Evolutionary conservation across 495 filamentous ascomycete species (phyloP).

Genomic region (Talaromyces borbonicus): DNA sequence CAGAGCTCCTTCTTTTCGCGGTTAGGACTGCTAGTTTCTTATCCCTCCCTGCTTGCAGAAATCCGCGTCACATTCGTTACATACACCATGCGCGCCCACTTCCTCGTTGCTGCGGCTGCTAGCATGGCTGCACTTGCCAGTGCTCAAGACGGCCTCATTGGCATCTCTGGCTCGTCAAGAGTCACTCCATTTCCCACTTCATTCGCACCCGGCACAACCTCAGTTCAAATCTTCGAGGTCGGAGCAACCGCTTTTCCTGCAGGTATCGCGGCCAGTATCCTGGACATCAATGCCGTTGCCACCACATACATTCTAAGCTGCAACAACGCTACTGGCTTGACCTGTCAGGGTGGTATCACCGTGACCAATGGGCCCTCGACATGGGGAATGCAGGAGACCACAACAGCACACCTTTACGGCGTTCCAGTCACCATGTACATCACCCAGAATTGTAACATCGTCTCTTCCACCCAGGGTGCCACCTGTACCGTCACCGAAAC

Average conservation of each 20-base stretch:
- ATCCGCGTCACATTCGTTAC: no score
- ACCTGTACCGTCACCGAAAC: not conserved
- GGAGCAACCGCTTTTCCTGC: not conserved
- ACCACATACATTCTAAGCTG: not conserved
- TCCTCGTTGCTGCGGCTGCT: not conserved
- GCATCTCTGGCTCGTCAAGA: not conserved
- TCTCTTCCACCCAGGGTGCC: not conserved
- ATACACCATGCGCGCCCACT: not conserved
- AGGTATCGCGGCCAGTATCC: not conserved
- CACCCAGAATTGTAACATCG: not conserved
- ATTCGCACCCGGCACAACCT: not conserved
- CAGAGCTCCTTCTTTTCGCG: no score
- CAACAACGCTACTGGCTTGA: not conserved
- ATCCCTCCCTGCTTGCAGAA: no score
- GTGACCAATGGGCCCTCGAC: not conserved
- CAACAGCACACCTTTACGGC: not conserved
- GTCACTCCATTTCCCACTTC: not conserved
- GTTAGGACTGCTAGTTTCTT: no score
- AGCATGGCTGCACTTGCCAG: not conserved
- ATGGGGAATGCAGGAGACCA: not conserved
- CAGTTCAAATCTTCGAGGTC: not conserved
- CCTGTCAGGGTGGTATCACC: not conserved
- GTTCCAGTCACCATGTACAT: not conserved
- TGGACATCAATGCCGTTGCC: not conserved
- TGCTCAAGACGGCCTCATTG: not conserved